Percentiles rank a stretch among this genome's conserved stretches.
Conservation (phyloP, 108 stramenopile genomes). For the Pseudonitzschia pungens region DNA sequence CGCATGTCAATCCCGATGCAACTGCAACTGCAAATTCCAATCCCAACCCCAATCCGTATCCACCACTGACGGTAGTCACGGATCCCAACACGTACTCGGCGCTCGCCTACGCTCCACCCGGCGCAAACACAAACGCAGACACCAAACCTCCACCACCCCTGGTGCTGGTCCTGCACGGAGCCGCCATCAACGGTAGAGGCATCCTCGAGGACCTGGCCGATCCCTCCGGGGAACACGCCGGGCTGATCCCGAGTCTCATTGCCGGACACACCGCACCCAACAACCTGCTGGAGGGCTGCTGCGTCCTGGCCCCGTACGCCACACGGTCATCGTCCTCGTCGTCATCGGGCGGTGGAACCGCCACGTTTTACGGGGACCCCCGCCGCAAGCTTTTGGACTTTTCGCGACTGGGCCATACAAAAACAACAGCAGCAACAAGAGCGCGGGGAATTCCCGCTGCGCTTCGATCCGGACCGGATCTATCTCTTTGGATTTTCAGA, state of each 20-base stretch:
- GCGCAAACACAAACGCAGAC: not conserved
- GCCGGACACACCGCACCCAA: slow-evolving; percentile 49
- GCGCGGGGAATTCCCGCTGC: slow-evolving; percentile 18
- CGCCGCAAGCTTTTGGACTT: slow-evolving; percentile 62
- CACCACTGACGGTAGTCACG: slow-evolving; percentile 14
- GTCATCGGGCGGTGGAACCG: slow-evolving; percentile 54
- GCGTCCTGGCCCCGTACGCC: slow-evolving; percentile 76
- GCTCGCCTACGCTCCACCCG: slow-evolving; percentile 53
- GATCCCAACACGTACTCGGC: slow-evolving; percentile 72
- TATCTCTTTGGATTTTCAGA: slow-evolving; percentile 82
- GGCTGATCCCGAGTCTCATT: slow-evolving; percentile 70
- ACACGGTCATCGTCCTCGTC: no score
- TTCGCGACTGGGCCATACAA: slow-evolving; percentile 48
- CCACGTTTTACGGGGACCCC: slow-evolving; percentile 73
- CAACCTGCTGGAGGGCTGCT: slow-evolving; percentile 56
- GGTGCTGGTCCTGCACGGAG: slow-evolving; percentile 73
- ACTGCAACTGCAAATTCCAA: no score
- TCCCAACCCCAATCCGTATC: not conserved
- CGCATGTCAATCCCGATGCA: no score
- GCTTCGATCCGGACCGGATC: slow-evolving; percentile 50
- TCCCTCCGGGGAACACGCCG: slow-evolving; percentile 66
- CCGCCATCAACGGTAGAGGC: slow-evolving; percentile 63
- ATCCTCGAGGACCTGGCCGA: slow-evolving; percentile 60
- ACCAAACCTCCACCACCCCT: slow-evolving; percentile 37
- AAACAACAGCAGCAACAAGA: slow-evolving; percentile 11